phyloP scores from a whole-genome alignment of 805 yeast species.

The Saccharomyces paradoxus region DNA sequence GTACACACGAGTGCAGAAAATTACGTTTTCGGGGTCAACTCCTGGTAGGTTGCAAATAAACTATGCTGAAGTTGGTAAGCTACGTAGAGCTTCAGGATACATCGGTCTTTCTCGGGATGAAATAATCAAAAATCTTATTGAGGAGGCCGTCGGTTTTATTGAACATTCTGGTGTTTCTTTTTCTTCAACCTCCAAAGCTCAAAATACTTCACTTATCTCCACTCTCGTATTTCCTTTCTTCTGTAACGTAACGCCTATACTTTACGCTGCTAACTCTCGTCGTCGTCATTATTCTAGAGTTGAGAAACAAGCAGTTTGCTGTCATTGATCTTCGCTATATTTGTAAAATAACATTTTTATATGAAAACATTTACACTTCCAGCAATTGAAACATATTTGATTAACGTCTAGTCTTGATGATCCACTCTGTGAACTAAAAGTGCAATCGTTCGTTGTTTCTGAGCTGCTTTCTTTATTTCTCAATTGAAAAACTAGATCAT shows the following conservation, averaged over 20 bases:
- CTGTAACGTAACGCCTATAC: not conserved
- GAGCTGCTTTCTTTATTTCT: conserved; percentile 29
- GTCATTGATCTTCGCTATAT: no score
- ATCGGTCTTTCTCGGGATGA: not conserved
- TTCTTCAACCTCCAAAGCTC: not conserved
- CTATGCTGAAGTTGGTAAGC: not conserved
- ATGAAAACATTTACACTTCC: no score
- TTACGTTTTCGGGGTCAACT: not conserved
- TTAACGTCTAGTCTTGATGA: conserved; percentile 31
- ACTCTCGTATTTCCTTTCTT: not conserved
- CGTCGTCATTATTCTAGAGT: no score
- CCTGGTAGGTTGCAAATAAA: not conserved
- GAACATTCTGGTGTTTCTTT: no score
- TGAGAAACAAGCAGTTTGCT: not conserved
- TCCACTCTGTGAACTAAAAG: conserved; percentile 31
- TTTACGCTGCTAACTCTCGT: not conserved
- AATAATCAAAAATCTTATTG: no score
- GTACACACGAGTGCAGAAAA: not conserved
- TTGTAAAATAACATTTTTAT: no score
- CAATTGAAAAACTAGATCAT: no score
- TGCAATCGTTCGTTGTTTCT: conserved; percentile 28
- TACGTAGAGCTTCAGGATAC: not conserved
- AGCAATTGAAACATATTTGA: conserved; percentile 36
- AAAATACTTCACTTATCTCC: not conserved
- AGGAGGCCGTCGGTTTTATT: not conserved